Evolutionary conservation across 257 asterid genomes (phyloP), one percentile per base, ranked within the genome.

Genomic region (Jaltomata sinuosa): DNA sequence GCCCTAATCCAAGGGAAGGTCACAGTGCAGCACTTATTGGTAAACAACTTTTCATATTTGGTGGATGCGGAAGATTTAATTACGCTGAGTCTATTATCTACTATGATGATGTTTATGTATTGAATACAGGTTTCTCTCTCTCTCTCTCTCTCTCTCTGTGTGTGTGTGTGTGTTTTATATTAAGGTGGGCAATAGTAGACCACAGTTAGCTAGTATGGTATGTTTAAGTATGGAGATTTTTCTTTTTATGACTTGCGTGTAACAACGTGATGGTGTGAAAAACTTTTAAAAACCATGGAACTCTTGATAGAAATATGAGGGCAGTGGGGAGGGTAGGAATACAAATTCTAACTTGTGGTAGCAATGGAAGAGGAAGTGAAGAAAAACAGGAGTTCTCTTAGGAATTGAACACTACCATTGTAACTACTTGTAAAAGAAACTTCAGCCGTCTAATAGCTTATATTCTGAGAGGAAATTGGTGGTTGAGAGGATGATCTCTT

Each of bases 1-100:
- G 92, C 53, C 99, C 99, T 34, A 98, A 92, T 87, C 94, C 99
- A 81, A 91, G 99, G 87, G 99, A 97, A 89, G 98, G 98, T 40
- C 99, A 97, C 79, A 92, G 98, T 87, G 99, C 99, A 52, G 99
- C 99, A 3, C 94, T 97, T 80, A 89, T 94, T 79, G 99, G 98
- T 79, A 92, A 92, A 93, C 88, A 95, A 83, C 95, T 97, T 83
- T 95, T 94, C 92, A 94, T 97, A 79, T 97, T 97, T 88, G 99
- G 99, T 71, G 99, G 99, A 87, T 94, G 98, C 72, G 98, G 97
- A 79, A 95, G 94, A 87, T 90, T 89, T 32, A 94, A 89, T 77
- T 87, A 90, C 84, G 89, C 88, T 79, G 97, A 97, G 84, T n/a
- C n/a, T n/a, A n/a, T n/a, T n/a, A 87, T 85, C 87, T 97, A 94